Evolutionary conservation across 2,329 filamentous ascomycete species (phyloP).

Genomic region (Aspergillus ochraceus): DNA sequence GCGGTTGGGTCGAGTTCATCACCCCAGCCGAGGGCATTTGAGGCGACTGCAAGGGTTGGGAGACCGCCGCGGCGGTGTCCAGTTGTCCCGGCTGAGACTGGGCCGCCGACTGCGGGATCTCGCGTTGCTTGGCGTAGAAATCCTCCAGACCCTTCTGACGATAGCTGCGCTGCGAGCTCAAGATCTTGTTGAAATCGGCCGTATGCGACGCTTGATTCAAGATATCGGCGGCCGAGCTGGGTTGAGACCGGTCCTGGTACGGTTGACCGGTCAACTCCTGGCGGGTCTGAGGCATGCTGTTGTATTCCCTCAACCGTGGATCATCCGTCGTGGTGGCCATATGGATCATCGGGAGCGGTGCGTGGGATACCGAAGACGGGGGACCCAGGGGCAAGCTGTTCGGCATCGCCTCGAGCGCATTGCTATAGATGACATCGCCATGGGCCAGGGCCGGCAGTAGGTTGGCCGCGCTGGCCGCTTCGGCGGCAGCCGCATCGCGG

Average conservation of each 20-base stretch:
- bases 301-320: constrained; percentile 76
- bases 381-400: constrained; percentile 70
- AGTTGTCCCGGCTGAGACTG: constrained; percentile 30
- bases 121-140: constrained; percentile 80
- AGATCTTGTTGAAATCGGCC: constrained; percentile 83
- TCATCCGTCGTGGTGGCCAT: constrained; percentile 76
- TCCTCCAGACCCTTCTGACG: constrained; percentile 77
- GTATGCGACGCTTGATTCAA: constrained; percentile 83
- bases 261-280: constrained; percentile 86
- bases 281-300: constrained; percentile 76
- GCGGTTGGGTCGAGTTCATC: constrained; percentile 34
- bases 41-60: constrained; percentile 41
- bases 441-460: constrained; percentile 65
- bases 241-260: constrained; percentile 83
- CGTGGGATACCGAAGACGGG: constrained; percentile 63
- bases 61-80: constrained; percentile 36
- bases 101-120: constrained; percentile 61
- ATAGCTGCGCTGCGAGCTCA: constrained; percentile 77
- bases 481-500: constrained; percentile 75
- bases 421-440: constrained; percentile 86
- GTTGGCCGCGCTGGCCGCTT: constrained; percentile 61
- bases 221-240: constrained; percentile 74
- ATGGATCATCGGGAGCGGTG: constrained; percentile 82
- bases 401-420: constrained; percentile 66
- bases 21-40: constrained; percentile 36